Evolutionary conservation across 1,284 basidiomycete species (phyloP).

Genomic region (Ceratobasidium sp.): DNA sequence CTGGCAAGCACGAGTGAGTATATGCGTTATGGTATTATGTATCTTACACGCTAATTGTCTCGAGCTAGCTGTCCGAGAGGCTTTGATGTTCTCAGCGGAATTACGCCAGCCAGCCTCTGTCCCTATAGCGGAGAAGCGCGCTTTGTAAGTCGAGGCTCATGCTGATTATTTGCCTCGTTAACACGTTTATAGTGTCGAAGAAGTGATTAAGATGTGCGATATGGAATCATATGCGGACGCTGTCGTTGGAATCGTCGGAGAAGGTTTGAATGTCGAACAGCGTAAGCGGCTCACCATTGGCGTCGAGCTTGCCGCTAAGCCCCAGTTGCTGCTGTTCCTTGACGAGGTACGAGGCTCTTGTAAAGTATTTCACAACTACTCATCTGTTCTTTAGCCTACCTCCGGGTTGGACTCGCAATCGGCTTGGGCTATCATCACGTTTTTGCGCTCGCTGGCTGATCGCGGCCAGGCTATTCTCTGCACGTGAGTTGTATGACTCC

Average conservation of each 20-base stretch:
- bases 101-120: constrained; percentile 82
- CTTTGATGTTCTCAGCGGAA: constrained; percentile 84
- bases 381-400: constrained; percentile 63
- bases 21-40: background rate
- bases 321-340: constrained; percentile 83
- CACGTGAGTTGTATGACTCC: constrained; percentile 53
- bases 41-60: constrained; percentile 44
- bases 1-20: constrained; percentile 68
- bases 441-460: constrained; percentile 86
- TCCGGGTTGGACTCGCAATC: constrained; percentile 91
- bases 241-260: constrained; percentile 78
- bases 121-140: constrained; percentile 79
- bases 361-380: background rate
- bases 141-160: constrained; percentile 71
- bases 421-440: constrained; percentile 87
- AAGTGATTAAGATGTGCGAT: constrained; percentile 84
- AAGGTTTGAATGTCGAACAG: constrained; percentile 73
- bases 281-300: constrained; percentile 86
- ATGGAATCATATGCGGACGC: constrained; percentile 80
- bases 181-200: constrained; percentile 78
- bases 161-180: constrained; percentile 48
- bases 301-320: constrained; percentile 86
- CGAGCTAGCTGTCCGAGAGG: constrained; percentile 79
- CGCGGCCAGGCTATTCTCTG: constrained; percentile 84
- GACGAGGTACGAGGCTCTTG: constrained; percentile 73